Evolutionary conservation across 106 monocot genomes (phyloP), one percentile per base, ranked within the genome.

Genomic region (Cymbidium sinense): DNA sequence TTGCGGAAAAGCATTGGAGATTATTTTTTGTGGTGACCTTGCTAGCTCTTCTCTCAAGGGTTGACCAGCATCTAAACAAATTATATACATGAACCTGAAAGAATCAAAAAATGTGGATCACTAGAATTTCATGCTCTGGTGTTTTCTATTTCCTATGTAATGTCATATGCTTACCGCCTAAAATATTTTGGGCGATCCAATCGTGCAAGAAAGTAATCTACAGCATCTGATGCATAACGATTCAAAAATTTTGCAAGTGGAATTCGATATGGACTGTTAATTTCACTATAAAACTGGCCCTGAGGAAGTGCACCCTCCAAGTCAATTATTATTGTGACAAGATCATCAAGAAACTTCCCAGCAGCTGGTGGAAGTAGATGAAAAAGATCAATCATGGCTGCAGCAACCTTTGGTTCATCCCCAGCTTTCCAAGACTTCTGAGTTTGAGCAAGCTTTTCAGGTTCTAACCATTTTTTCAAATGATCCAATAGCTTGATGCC

Each of bases 321-420:
- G 71, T 99, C 99, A 79, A 99, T 99, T 82, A 95, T 84, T 85
- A 99, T 81, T 25, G 88, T 93, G 15, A 99, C 99, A 83, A 99
- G 89, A 58, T 99, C 99, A 86, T 99, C 99, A 64, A 99, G 78
- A 67, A 99, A 99, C 70, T 89, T 99, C 58, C 92, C 92, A n/a
- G 99, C 99, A 29, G 99, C 95, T n/a, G 82, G 88, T 64, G 99
- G 99, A 20, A 99, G 92, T n/a, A 99, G 84, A 86, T 99, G 99
- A 84, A 99, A 99, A 58, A 99, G 91, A 82, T 99, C 99, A 54
- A 99, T 99, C 99, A 99, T 99, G 6, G 99, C 99, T 83, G 99
- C 99, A 34, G 99, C 99, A 80, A 99, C 90, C 77, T 99, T 99
- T 43, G 99, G 99, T 85, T 99, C 99, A 85, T 99, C 99, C 50